A percentile compares a stretch with the other conserved stretches of the same genome.
phyloP scores from a whole-genome alignment of 257 asterid genomes.

The Orobanche coerulescens region DNA sequence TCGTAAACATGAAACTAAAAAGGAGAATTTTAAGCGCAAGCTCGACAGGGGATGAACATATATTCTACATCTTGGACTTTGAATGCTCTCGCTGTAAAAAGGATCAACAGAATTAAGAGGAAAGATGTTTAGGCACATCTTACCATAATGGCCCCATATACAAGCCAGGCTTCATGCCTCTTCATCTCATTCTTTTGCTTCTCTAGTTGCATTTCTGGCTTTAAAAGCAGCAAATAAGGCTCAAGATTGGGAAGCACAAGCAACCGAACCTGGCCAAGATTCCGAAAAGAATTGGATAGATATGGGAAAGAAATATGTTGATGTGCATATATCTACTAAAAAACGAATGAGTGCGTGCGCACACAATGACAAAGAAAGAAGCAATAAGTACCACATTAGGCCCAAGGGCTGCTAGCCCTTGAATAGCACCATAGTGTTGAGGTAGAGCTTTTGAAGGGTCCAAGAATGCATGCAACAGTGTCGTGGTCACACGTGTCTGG shows the following conservation, averaged over 20 bases:
- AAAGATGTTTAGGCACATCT: conserved; percentile 9
- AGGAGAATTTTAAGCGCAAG: not conserved
- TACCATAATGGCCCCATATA: conserved; percentile 90
- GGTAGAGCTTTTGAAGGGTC: conserved; percentile 84
- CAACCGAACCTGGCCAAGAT: conserved; percentile 54
- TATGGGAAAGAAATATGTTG: not conserved
- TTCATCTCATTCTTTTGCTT: conserved; percentile 84
- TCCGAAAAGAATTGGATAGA: not conserved
- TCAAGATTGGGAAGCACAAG: conserved; percentile 86
- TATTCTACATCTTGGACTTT: not conserved
- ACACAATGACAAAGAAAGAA: conserved; percentile 8
- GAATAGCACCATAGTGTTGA: conserved; percentile 98
- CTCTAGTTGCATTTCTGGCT: conserved; percentile 93
- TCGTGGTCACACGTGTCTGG: conserved; percentile 80
- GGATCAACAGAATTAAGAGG: not conserved
- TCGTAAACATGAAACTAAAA: not conserved
- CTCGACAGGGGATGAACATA: not conserved
- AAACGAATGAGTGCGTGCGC: not conserved
- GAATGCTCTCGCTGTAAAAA: not conserved
- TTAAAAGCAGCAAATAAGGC: conserved; percentile 67
- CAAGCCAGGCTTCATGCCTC: conserved; percentile 97
- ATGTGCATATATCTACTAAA: not conserved
- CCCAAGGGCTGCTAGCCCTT: conserved; percentile 91
- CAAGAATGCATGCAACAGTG: conserved; percentile 76
- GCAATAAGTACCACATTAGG: conserved; percentile 65